Evolutionary conservation across 2,329 filamentous ascomycete species (phyloP).

Genomic region (Penicillium sp.): DNA sequence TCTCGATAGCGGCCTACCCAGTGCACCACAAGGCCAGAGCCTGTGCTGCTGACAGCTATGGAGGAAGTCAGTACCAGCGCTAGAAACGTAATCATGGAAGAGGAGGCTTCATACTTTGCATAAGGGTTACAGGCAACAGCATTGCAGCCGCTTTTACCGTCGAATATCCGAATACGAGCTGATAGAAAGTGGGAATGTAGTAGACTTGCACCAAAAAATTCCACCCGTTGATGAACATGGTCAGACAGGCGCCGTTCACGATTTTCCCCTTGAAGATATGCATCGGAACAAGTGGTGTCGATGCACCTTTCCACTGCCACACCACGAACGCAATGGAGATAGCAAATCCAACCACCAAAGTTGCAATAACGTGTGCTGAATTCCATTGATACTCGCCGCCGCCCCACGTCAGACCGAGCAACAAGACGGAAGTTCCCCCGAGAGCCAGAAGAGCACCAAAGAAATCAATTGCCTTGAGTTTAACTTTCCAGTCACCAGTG

Average conservation of each 20-base stretch:
- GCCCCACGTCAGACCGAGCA: slow-evolving; percentile 59
- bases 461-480: slow-evolving; percentile 54
- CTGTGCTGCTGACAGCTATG: slow-evolving; percentile 49
- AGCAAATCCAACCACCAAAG: slow-evolving; percentile 51
- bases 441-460: slow-evolving; percentile 50
- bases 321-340: slow-evolving; percentile 30
- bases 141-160: slow-evolving; percentile 52
- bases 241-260: slow-evolving; percentile 56
- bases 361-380: slow-evolving; percentile 55
- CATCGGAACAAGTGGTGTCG: slow-evolving; percentile 35
- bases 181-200: slow-evolving; percentile 62
- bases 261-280: slow-evolving; percentile 56
- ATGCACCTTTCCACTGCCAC: slow-evolving; percentile 37
- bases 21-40: slow-evolving; percentile 54
- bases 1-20: slow-evolving; percentile 55
- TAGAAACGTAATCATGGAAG: background rate
- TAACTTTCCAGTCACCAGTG: slow-evolving; percentile 52
- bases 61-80: slow-evolving; percentile 40
- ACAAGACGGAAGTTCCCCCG: slow-evolving; percentile 46
- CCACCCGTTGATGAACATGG: slow-evolving; percentile 60
- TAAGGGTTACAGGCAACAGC: slow-evolving; percentile 51
- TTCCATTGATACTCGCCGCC: slow-evolving; percentile 59
- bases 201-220: slow-evolving; percentile 62
- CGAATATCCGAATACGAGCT: slow-evolving; percentile 52
- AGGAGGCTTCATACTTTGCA: slow-evolving; percentile 39